Base-by-base conservation (phyloP, 257 asterid genomes). In the Knoxia roxburghii region DNA sequence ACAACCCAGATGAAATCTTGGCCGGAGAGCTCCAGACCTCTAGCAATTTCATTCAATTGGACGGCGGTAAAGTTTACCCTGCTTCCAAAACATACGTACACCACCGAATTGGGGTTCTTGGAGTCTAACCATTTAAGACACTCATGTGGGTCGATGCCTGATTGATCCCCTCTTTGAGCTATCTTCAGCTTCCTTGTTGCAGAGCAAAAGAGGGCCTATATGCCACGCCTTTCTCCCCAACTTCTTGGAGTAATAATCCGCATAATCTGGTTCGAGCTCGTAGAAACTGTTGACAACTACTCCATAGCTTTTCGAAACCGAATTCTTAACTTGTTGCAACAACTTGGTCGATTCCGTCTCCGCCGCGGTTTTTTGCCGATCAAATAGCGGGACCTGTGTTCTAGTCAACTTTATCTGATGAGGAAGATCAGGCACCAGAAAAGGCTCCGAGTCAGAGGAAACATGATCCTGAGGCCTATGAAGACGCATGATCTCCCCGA, bases 1-100 rank as follows among this genome's bases (percentile, higher is more conserved):
- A 88, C 82, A 1, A 83, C 96, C 97, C 95, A 90, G 26, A 90
- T 72, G 81, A 88, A 90, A 29, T 82, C 69, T 46, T 78, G 82
- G 39, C 82, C 82, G 0, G 97, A 84, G 0, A 54, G 67, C 71
- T 88, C 95, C 0, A 88, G 83, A 59, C 89, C 95, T n/a, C 58
- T 68, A 1, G 96, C 95, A 8, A 73, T 81, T 59, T 90, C 96
- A 0, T 69, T 87, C 32, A 90, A 18, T 48, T 90, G 97, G 1
- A 85, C 75, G 2, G 23, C 52, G 3, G 71, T 56, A 18, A 85
- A 84, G 0, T 51, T 71, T 0, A 78, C 70, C 27, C 37, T 62
- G 68, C 97, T 90, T 10, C 96, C 96, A 2, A 83, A 86, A 60
- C 96, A 86, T 2, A 82, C 21, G 58, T 83, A 90, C 26, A 86